Percentiles rank a stretch among this genome's conserved stretches.
phyloP scores from a whole-genome alignment of 1,139 yeast genomes.

The Hanseniaspora sp. region DNA sequence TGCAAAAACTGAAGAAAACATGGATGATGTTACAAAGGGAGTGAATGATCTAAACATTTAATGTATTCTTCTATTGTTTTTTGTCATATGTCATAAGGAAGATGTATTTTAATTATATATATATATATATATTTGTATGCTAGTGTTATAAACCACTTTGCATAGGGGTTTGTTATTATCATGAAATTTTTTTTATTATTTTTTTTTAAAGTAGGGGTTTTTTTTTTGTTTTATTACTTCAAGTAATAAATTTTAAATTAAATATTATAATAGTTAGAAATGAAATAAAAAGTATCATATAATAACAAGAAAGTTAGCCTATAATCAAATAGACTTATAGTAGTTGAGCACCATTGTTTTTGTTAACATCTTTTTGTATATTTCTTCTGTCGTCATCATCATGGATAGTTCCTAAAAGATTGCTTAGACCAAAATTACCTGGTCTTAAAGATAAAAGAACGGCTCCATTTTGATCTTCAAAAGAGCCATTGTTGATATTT shows the following conservation, averaged over 20 bases:
- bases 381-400: background rate
- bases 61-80: background rate
- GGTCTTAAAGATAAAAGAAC: conserved; percentile 12
- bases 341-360: background rate
- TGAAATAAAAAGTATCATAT: too few species aligned
- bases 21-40: background rate
- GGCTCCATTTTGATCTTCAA: background rate
- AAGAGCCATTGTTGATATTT: background rate
- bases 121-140: background rate
- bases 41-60: background rate
- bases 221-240: too few species aligned
- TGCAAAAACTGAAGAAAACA: background rate
- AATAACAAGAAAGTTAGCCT: too few species aligned
- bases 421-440: conserved; percentile 1
- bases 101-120: background rate
- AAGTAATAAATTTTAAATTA: too few species aligned
- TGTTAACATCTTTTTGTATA: background rate
- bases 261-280: too few species aligned
- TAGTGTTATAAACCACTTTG: background rate
- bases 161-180: background rate
- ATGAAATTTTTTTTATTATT: too few species aligned
- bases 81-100: background rate
- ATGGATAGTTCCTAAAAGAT: background rate
- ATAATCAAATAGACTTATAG: background rate
- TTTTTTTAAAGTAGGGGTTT: too few species aligned